Conservation (phyloP, 2,329 filamentous ascomycete species). For the Penicillium sp. region DNA sequence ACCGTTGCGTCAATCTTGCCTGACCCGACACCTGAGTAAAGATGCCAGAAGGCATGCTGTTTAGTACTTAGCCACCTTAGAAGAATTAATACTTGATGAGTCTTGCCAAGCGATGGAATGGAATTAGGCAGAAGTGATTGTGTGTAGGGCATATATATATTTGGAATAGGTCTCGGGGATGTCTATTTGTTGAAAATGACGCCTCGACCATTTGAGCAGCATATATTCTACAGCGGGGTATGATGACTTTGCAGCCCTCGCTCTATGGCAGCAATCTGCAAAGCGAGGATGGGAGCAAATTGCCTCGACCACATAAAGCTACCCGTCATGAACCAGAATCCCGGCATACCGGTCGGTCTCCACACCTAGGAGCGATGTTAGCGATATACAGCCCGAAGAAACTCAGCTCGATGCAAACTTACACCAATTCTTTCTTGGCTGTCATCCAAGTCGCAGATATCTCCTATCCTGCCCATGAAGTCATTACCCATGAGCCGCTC, state of each 20-base stretch:
- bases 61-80: too few relatives aligned
- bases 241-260: not conserved
- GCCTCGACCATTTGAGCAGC: too few relatives aligned
- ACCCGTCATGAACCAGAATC: slow-evolving; percentile 8
- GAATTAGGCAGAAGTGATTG: too few relatives aligned
- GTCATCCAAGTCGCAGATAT: not conserved
- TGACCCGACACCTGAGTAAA: too few relatives aligned
- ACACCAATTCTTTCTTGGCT: slow-evolving; percentile 6
- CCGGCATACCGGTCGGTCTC: slow-evolving; percentile 5
- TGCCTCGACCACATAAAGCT: slow-evolving; percentile 7
- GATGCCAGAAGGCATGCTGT: too few relatives aligned
- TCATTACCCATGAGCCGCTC: slow-evolving; percentile 1
- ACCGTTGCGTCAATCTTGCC: too few relatives aligned
- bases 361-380: slow-evolving; percentile 1
- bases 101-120: too few relatives aligned
- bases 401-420: not conserved
- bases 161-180: too few relatives aligned
- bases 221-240: not conserved
- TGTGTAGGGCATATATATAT: too few relatives aligned
- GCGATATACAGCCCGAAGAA: not conserved
- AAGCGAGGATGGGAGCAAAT: slow-evolving; percentile 5
- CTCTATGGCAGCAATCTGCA: slow-evolving; percentile 7
- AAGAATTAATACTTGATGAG: too few relatives aligned
- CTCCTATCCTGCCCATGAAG: slow-evolving; percentile 1
- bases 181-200: too few relatives aligned